Conservation (phyloP, 495 filamentous ascomycete genomes). For the Cercophora newfieldiana region DNA sequence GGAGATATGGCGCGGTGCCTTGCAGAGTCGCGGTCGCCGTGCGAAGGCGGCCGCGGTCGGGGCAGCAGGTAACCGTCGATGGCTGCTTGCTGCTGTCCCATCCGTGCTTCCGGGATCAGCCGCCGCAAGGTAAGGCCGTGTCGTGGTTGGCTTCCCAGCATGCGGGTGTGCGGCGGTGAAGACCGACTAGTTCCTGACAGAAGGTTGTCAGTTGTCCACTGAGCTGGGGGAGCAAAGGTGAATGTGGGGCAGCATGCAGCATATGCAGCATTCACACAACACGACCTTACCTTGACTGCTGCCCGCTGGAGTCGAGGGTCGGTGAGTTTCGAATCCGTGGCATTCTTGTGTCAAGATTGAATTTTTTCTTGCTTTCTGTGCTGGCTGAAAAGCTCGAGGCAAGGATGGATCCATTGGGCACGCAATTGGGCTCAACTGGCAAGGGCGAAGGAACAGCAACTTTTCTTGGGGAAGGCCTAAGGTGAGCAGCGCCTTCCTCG, state of each 20-base stretch:
- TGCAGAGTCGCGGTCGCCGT: not conserved
- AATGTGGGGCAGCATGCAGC: not conserved
- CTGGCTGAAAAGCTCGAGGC: not conserved
- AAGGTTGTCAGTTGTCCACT: not conserved
- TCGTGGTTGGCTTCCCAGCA: not conserved
- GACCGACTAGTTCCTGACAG: not conserved
- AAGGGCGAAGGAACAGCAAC: not conserved
- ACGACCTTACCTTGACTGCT: not conserved
- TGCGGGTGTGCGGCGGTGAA: not conserved
- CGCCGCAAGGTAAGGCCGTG: not conserved
- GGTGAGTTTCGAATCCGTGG: not conserved
- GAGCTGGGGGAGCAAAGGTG: not conserved
- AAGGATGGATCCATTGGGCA: not conserved
- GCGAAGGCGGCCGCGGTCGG: not conserved
- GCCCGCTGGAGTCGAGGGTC: not conserved
- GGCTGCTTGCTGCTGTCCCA: not conserved
- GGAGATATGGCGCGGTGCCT: slow-evolving; percentile 1
- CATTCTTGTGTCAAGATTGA: not conserved
- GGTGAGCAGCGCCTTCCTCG: not conserved
- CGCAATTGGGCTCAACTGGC: not conserved
- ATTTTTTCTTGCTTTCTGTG: not conserved
- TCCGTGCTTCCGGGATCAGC: not conserved
- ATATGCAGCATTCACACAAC: not conserved
- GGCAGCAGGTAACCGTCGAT: not conserved
- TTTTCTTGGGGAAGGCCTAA: too few species aligned